Conservation (phyloP, 2,329 filamentous ascomycete genomes). For the Diaporthe citri region DNA sequence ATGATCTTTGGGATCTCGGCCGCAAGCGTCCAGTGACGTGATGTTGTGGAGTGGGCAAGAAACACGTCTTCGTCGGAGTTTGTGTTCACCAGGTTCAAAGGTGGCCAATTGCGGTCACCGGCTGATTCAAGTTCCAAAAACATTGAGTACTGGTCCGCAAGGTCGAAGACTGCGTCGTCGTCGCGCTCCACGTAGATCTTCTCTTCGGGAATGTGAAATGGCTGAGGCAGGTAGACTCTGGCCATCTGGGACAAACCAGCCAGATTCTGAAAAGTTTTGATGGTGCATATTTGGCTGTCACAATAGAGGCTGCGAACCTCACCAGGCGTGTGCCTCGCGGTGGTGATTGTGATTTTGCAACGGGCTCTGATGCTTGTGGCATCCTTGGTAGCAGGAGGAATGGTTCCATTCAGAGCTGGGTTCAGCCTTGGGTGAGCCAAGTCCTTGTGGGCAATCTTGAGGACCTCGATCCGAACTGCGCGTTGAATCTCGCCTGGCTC, state of each 20-base stretch:
- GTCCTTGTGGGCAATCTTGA: constrained; percentile 65
- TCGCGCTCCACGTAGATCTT: constrained; percentile 63
- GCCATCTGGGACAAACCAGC: constrained; percentile 60
- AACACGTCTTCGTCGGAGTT: constrained; percentile 46
- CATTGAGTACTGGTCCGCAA: constrained; percentile 64
- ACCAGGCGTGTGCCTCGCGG: constrained; percentile 47
- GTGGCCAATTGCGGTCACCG: constrained; percentile 65
- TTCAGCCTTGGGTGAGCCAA: constrained; percentile 54
- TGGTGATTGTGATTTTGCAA: constrained; percentile 58
- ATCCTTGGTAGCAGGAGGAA: constrained; percentile 52
- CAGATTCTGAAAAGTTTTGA: constrained; percentile 63
- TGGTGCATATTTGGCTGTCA: constrained; percentile 66
- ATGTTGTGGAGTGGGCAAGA: constrained; percentile 44
- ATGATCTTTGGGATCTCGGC: constrained; percentile 58
- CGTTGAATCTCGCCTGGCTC: constrained; percentile 48
- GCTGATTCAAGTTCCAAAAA: constrained; percentile 66
- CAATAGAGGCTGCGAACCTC: constrained; percentile 62
- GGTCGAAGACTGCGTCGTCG: constrained; percentile 60
- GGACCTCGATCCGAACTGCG: constrained; percentile 64
- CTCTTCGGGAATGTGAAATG: constrained; percentile 66
- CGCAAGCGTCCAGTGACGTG: constrained; percentile 54
- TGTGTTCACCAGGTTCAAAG: constrained; percentile 55
- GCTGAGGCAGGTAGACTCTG: constrained; percentile 60
- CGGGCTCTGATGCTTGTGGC: constrained; percentile 53
- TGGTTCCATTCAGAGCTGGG: constrained; percentile 51